Evolutionary conservation across 176 grass and related monocot genomes (phyloP).

Genomic region (Tillandsia leiboldiana): DNA sequence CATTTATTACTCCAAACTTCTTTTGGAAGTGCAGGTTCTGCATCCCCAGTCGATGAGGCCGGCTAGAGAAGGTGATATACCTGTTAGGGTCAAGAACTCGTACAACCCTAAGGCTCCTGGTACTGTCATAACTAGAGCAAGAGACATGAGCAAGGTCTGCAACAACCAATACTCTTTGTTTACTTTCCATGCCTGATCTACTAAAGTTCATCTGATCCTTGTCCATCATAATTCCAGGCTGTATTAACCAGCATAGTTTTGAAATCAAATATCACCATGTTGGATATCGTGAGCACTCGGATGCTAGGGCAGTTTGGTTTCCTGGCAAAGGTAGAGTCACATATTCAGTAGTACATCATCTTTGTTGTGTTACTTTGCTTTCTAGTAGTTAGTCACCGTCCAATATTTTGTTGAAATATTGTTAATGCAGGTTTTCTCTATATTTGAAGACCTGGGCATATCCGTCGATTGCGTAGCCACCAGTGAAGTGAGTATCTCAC

Average conservation of each 20-base stretch:
- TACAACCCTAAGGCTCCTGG: slow-evolving; percentile 87
- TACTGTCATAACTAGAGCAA: slow-evolving; percentile 82
- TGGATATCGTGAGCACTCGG: slow-evolving; percentile 92
- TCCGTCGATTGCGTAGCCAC: slow-evolving; percentile 94
- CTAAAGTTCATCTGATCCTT: slow-evolving; percentile 8
- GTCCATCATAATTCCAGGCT: slow-evolving; percentile 38
- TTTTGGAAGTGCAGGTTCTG: slow-evolving; percentile 42
- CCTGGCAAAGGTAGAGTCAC: slow-evolving; percentile 63
- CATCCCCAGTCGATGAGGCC: slow-evolving; percentile 97
- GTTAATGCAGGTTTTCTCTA: slow-evolving; percentile 70
- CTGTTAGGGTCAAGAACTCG: slow-evolving; percentile 93
- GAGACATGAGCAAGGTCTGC: slow-evolving; percentile 91
- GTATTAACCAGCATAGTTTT: slow-evolving; percentile 88
- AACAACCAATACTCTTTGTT: not conserved
- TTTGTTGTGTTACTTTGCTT: slow-evolving; percentile 1
- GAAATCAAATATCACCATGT: slow-evolving; percentile 97
- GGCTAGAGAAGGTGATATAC: slow-evolving; percentile 77
- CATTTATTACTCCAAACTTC: not conserved
- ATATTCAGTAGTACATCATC: not conserved
- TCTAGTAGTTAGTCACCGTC: not conserved
- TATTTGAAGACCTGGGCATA: slow-evolving; percentile 95
- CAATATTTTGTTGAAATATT: not conserved
- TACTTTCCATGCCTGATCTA: slow-evolving; percentile 12
- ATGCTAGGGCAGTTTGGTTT: slow-evolving; percentile 95
- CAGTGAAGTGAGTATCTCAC: slow-evolving; percentile 95